phyloP scores from a whole-genome alignment of 345 rosid genomes.

The Eucalyptus marginata region DNA sequence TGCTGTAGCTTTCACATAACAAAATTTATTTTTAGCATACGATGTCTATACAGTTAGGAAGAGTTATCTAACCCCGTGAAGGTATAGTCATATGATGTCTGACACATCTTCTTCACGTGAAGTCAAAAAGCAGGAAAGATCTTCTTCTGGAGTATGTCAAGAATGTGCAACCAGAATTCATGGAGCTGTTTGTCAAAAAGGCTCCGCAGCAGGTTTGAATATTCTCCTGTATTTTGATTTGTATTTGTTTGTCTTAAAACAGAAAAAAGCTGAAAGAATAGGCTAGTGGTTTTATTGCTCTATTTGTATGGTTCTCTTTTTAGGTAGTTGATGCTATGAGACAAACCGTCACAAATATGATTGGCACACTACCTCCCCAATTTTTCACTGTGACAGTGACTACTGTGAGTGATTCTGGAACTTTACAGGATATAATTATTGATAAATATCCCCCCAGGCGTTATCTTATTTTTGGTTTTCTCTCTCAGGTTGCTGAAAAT shows the following conservation, averaged over 20 bases:
- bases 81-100: background rate
- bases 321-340: constrained; percentile 98
- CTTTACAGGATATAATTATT: background rate
- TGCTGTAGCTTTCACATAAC: background rate
- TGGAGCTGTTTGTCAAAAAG: constrained; percentile 84
- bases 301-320: background rate
- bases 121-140: constrained; percentile 72
- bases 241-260: background rate
- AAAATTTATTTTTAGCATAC: background rate
- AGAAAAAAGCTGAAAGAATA: background rate
- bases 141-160: constrained; percentile 87
- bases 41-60: background rate
- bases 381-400: constrained; percentile 74
- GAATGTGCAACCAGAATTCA: constrained; percentile 91
- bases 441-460: background rate
- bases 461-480: background rate
- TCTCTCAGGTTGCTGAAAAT: constrained; percentile 87
- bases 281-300: background rate
- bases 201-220: constrained; percentile 72
- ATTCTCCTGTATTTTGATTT: background rate
- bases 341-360: constrained; percentile 90
- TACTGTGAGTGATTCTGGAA: constrained; percentile 43
- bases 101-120: background rate
- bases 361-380: constrained; percentile 89
- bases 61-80: background rate